A percentile compares a stretch with the other conserved stretches of the same genome.
Evolutionary conservation across 202 grass and related monocot species (phyloP).

Genomic region (Zizania palustris): DNA sequence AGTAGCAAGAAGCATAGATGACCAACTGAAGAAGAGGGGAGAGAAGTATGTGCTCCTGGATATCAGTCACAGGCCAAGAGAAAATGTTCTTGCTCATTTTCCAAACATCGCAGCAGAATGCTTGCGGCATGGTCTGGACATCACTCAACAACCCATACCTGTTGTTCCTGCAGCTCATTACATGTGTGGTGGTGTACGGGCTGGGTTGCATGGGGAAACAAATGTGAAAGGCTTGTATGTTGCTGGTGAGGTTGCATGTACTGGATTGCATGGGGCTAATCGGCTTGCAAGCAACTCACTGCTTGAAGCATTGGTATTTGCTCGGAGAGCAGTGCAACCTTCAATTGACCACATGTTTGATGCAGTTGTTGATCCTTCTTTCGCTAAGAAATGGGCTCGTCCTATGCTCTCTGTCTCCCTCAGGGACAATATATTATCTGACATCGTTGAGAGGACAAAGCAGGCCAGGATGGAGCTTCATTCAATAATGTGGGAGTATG

Average conservation of each 20-base stretch:
- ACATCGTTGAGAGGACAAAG: constrained; percentile 66
- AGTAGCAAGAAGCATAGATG: constrained; percentile 91
- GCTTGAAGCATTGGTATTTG: constrained; percentile 95
- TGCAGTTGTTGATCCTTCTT: constrained; percentile 42
- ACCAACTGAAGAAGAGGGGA: constrained; percentile 87
- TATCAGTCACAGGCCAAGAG: constrained; percentile 81
- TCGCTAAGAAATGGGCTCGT: constrained; percentile 55
- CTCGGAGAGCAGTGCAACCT: constrained; percentile 77
- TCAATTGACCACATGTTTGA: constrained; percentile 71
- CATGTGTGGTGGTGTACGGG: constrained; percentile 95
- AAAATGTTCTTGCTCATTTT: constrained; percentile 79
- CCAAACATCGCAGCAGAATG: constrained; percentile 93
- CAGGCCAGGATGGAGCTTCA: constrained; percentile 53
- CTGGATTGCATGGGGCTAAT: constrained; percentile 92
- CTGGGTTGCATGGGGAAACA: constrained; percentile 90
- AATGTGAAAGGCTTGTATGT: constrained; percentile 89
- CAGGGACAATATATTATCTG: constrained; percentile 44
- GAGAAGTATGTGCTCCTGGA: constrained; percentile 84
- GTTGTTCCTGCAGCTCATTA: constrained; percentile 91
- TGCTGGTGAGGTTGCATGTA: constrained; percentile 94
- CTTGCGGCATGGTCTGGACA: constrained; percentile 68
- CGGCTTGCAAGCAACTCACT: constrained; percentile 96
- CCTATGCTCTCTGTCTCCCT: constrained; percentile 58
- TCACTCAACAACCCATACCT: constrained; percentile 69
- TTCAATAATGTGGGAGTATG: too few species aligned